Evolutionary conservation across 495 filamentous ascomycete species (phyloP).

Genomic region (Penicillium pancosmium): DNA sequence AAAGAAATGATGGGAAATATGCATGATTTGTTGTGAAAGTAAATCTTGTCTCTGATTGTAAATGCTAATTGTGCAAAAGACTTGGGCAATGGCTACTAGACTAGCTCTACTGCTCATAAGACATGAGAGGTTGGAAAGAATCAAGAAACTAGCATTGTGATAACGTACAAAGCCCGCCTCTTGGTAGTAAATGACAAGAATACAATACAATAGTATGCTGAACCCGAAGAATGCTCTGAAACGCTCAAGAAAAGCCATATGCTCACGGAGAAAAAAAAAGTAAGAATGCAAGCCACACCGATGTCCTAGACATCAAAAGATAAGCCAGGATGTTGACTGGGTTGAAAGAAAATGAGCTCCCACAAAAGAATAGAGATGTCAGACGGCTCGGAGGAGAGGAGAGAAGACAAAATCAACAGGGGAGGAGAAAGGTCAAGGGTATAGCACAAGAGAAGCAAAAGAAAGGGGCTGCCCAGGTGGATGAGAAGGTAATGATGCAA

Average conservation of each 20-base stretch:
- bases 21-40: background rate
- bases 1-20: background rate
- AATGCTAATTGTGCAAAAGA: background rate
- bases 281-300: conserved; percentile 12
- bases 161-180: conserved; percentile 8
- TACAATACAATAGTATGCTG: conserved; percentile 23
- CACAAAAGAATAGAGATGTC: background rate
- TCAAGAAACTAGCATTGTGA: conserved; percentile 15
- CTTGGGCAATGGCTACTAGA: background rate
- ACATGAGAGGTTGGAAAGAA: background rate
- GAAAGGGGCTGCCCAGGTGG: conserved; percentile 3
- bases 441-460: conserved; percentile 16
- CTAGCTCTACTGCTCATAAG: background rate
- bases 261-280: conserved; percentile 23
- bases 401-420: background rate
- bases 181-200: conserved; percentile 17
- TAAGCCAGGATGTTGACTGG: background rate
- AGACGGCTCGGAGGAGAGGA: background rate
- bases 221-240: conserved; percentile 31
- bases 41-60: background rate
- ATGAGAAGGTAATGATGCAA: conserved; percentile 12
- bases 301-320: conserved; percentile 5
- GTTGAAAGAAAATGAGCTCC: conserved; percentile 4
- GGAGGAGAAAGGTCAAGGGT: conserved; percentile 10
- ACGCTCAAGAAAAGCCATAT: conserved; percentile 33